Conservation (phyloP, 1,284 basidiomycete genomes). For the Leucoagaricus sp. region DNA sequence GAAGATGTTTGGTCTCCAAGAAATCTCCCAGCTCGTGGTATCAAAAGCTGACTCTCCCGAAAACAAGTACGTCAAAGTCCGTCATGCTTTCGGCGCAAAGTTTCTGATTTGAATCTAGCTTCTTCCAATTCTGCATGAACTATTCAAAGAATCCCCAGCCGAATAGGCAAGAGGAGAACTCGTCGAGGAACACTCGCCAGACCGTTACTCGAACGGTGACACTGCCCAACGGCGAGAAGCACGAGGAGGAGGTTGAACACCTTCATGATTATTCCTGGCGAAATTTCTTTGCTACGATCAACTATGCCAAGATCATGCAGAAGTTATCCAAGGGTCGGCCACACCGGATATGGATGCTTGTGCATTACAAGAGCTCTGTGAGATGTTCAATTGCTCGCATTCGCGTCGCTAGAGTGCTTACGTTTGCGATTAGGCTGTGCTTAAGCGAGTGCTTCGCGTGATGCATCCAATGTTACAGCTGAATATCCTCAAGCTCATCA, state of each 20-base stretch:
- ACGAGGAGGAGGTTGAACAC: conserved; percentile 87
- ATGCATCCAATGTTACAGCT: conserved; percentile 94
- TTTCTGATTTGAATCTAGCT: conserved; percentile 49
- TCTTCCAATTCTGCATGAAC: conserved; percentile 93
- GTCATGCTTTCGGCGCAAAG: conserved; percentile 1
- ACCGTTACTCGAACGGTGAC: conserved; percentile 53
- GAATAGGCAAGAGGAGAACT: conserved; percentile 55
- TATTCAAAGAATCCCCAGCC: conserved; percentile 65
- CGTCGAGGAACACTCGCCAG: conserved; percentile 58
- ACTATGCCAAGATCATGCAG: conserved; percentile 98
- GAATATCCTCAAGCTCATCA: conserved; percentile 97
- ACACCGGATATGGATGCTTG: conserved; percentile 93
- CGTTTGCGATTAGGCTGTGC: conserved; percentile 65
- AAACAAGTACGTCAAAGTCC: conserved; percentile 68
- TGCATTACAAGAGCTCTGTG: conserved; percentile 98
- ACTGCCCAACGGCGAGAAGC: conserved; percentile 69
- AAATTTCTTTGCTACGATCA: conserved; percentile 98
- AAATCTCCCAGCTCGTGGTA: conserved; percentile 81
- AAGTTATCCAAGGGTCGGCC: conserved; percentile 95
- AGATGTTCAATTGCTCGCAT: conserved; percentile 30
- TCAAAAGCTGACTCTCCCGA: conserved; percentile 90
- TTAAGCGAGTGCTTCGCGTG: conserved; percentile 94
- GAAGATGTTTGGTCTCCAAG: conserved; percentile 98
- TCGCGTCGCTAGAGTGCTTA: not conserved
- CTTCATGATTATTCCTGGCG: conserved; percentile 96